Base-by-base conservation (phyloP, 345 rosid species). In the Eutrema yunnanense region DNA sequence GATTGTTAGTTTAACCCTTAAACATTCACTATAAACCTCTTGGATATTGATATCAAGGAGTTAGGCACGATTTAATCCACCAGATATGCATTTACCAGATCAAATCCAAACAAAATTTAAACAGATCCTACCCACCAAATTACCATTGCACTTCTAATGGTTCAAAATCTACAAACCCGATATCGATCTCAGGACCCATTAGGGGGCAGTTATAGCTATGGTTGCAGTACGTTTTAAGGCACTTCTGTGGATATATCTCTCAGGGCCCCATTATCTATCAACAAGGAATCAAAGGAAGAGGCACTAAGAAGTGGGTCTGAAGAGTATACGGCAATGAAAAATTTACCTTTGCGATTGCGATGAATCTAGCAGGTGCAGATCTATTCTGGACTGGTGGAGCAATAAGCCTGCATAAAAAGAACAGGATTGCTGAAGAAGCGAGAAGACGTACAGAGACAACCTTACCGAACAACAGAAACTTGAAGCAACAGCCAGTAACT, bases 281-380 rank as follows among this genome's bases (percentile, higher is more conserved):
- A 41, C 32, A 59, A 29, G 60, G 55, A 37, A 46, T 48, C 59
- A 2, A 1, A 14, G 41, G 53, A 29, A 19, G 69, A 33, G 8
- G 36, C 36, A 6, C 30, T 27, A 62, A 29, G 16, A 62, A 52
- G 30, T 42, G 8, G 30, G 62, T 43, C 13, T 9, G 29, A 36
- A 32, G 26, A 53, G 19, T 14, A n/a, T 55, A 47, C 6, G 47
- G 4, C 7, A 29, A 27, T 40, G 36, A 66, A 30, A 14, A 38
- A 41, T 12, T 50, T 81, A 92, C 97, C 94, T 92, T 86, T 6
- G 79, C 55, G 34, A 64, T 86, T 6, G 79, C 55, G 34, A 64
- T 36, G 74, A n/a, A 50, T 42, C 63, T 44, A 50, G 69, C 29
- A 1, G 27, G 42, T 36, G 44, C n/a, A 26, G 14, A 65, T 48